phyloP scores from a whole-genome alignment of 2,329 filamentous ascomycete species.

The Fusarium tanahbumbuense region DNA sequence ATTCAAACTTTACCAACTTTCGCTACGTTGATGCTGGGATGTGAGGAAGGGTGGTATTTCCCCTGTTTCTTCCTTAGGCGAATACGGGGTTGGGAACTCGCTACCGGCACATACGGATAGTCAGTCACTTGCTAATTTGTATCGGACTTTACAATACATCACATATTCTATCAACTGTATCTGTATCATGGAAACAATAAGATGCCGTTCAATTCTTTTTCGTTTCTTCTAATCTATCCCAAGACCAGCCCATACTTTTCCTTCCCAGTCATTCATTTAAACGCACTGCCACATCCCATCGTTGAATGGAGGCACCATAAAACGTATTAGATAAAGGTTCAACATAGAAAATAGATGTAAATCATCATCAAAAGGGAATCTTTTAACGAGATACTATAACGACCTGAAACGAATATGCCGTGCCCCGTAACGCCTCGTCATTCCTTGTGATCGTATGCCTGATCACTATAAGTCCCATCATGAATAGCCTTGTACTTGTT shows the following conservation, averaged over 20 bases:
- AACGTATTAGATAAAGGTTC: conserved; percentile 1
- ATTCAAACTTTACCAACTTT: conserved; percentile 16
- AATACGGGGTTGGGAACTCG: conserved; percentile 7
- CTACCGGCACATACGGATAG: neutral
- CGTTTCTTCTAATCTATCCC: neutral
- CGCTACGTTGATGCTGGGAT: conserved; percentile 6
- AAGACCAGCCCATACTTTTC: conserved; percentile 15
- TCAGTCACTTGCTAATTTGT: neutral
- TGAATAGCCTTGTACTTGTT: neutral
- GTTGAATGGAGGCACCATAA: neutral
- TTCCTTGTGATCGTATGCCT: conserved; percentile 11
- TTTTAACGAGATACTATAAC: neutral
- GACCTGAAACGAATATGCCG: conserved; percentile 13
- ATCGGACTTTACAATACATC: conserved; percentile 16
- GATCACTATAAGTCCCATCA: conserved; percentile 11
- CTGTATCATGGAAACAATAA: conserved; percentile 24
- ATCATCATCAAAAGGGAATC: conserved; percentile 21
- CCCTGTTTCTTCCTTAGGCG: neutral
- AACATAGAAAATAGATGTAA: neutral
- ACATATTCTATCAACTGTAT: conserved; percentile 7
- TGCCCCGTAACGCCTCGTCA: conserved; percentile 32
- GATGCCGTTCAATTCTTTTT: conserved; percentile 28
- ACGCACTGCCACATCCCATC: conserved; percentile 3
- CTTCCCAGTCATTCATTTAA: conserved; percentile 32
- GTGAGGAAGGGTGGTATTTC: neutral